Evolutionary conservation across 176 grass and related monocot species (phyloP), one percentile per base, ranked within the genome.

Genomic region (Tillandsia leiboldiana): DNA sequence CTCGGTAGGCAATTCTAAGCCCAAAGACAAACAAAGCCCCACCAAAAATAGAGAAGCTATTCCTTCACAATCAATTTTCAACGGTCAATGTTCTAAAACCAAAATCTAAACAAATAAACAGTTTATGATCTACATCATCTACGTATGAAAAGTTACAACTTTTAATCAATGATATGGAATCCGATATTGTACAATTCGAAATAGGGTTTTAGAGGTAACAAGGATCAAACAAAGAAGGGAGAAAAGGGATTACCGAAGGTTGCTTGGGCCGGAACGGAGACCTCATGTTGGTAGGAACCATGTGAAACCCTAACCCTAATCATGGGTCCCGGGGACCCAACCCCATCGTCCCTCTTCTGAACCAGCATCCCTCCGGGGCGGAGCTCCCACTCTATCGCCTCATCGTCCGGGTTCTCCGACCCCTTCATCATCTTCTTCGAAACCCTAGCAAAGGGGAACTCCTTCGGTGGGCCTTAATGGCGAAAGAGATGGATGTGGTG

Each of bases 321-420:
- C 49, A 82, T 73, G 59, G 78, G 81, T 1, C 64, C 63, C 8
- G 5, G 12, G 71, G 65, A 42, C 17, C 61, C 72, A 51, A 50
- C 51, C 42, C 66, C 78, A 65, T 75, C 87, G 76, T 84, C 85
- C 74, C 89, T 90, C 75, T 84, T 88, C 77, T 99, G 89, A 58
- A 93, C 89, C 14, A 93, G 82, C 94, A 93, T 93, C 73, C 93
- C 93, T 64, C 93, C 86, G 3, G 93, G 93, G 50, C 81, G 81
- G 61, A 99, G 71, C 84, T 99, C 93, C 93, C 79, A 97, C 79
- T 87, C 85, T 47, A 77, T 66, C 27, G 72, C 85, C 73, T 71
- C 68, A 23, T 18, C 51, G 66, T 49, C 28, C 72, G 28, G 17
- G 70, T 65, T 3, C 15, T 49, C 77, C 83, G 72, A 22, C 7